These are phyloP conservation scores for Babesia bovis DNA, from an alignment of 169 alveolate genomes.

Conservation along the genomic window DNA sequence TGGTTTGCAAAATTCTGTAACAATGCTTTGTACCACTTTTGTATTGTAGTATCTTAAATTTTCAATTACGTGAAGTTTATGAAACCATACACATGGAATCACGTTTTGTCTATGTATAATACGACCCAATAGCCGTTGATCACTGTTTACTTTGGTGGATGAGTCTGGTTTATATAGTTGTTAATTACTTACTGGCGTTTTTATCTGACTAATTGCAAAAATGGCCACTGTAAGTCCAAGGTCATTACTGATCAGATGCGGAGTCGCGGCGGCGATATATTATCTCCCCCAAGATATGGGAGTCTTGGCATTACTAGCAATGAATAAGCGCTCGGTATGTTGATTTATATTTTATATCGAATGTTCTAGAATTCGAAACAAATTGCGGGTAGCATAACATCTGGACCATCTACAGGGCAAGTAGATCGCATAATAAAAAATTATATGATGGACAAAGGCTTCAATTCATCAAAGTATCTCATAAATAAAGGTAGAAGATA, in stretches of 20 bases:
- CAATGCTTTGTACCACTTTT: too few relatives aligned
- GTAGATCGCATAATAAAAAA: slow-evolving; percentile 26
- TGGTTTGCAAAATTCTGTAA: too few relatives aligned
- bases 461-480: slow-evolving; percentile 24
- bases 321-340: slow-evolving; percentile 57
- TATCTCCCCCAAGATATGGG: slow-evolving; percentile 68
- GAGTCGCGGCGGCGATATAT: slow-evolving; percentile 53
- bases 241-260: slow-evolving; percentile 55
- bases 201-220: too few relatives aligned
- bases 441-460: slow-evolving; percentile 49
- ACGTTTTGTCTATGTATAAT: too few relatives aligned
- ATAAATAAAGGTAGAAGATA: slow-evolving; percentile 14
- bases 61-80: too few relatives aligned
- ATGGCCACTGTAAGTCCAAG: slow-evolving; percentile 36
- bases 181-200: too few relatives aligned
- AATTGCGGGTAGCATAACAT: slow-evolving; percentile 22
- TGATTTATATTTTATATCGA: not conserved
- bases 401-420: slow-evolving; percentile 30
- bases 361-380: slow-evolving; percentile 11
- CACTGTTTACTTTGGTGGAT: not conserved
- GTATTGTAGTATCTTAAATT: too few relatives aligned
- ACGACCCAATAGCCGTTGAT: too few relatives aligned
- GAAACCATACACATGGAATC: too few relatives aligned
- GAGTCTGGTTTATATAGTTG: not conserved
- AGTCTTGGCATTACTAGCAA: slow-evolving; percentile 30